phyloP scores from a whole-genome alignment of 2,329 filamentous ascomycete genomes.

The Colletotrichum chrysophilum region DNA sequence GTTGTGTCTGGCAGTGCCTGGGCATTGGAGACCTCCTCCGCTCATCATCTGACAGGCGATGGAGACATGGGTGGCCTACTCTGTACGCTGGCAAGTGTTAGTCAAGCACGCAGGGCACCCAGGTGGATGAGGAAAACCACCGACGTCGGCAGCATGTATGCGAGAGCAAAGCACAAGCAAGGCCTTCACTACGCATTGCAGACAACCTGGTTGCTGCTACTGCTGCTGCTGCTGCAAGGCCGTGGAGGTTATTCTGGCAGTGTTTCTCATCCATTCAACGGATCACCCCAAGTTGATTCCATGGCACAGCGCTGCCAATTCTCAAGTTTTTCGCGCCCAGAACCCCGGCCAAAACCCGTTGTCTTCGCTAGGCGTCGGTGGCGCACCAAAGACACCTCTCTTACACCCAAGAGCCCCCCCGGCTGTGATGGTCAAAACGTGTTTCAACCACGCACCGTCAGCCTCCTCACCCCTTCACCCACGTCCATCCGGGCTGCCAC shows the following conservation, averaged over 20 bases:
- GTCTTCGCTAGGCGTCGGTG: neutral
- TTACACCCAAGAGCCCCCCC: conserved; percentile 7
- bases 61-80: neutral
- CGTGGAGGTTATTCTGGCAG: neutral
- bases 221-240: neutral
- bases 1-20: neutral
- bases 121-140: neutral
- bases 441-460: conserved; percentile 32
- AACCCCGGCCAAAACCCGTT: neutral
- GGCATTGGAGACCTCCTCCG: neutral
- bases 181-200: neutral
- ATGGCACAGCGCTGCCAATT: neutral
- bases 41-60: neutral
- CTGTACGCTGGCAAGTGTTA: neutral
- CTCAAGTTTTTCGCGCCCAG: neutral
- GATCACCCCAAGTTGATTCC: neutral
- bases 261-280: neutral
- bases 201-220: neutral
- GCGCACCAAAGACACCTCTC: neutral
- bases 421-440: conserved; percentile 29
- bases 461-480: conserved; percentile 11
- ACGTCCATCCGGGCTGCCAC: neutral
- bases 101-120: neutral
- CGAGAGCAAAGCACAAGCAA: neutral
- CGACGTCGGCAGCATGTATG: neutral